A percentile compares a stretch with the other conserved stretches of the same genome.
phyloP scores from a whole-genome alignment of 129 eudicot genomes.

The Artemisia argyi region DNA sequence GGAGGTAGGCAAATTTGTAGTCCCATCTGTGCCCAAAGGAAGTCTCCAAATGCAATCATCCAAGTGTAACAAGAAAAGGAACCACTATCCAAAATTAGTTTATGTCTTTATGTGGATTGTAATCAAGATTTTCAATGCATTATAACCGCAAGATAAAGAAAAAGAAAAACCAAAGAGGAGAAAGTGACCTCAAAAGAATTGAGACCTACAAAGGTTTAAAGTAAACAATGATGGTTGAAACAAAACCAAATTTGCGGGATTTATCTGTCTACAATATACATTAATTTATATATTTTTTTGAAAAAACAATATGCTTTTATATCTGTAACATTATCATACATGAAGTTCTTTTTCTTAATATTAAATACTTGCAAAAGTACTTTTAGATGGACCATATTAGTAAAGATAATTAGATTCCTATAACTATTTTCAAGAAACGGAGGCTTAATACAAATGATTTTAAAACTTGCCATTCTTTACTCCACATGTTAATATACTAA shows the following conservation, averaged over 20 bases:
- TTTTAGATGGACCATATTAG: too few relatives aligned
- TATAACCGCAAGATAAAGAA: slow-evolving; percentile 21
- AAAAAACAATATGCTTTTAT: background rate
- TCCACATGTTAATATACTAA: too few relatives aligned
- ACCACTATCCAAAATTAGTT: slow-evolving; percentile 24
- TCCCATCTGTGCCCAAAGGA: slow-evolving; percentile 15
- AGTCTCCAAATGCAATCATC: slow-evolving; percentile 39
- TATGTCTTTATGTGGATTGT: slow-evolving; percentile 35
- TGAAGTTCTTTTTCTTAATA: too few relatives aligned
- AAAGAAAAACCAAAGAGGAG: slow-evolving; percentile 18
- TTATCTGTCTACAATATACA: slow-evolving; percentile 4
- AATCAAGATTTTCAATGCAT: slow-evolving; percentile 30
- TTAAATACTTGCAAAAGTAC: too few relatives aligned
- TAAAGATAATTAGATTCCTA: background rate
- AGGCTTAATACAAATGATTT: background rate
- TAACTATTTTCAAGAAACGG: slow-evolving; percentile 2
- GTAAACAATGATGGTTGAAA: slow-evolving; percentile 65
- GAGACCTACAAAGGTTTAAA: slow-evolving; percentile 45
- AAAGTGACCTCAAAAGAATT: slow-evolving; percentile 72
- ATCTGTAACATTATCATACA: background rate
- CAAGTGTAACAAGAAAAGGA: slow-evolving; percentile 35
- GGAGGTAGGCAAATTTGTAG: background rate
- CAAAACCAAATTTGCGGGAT: slow-evolving; percentile 46
- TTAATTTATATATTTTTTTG: background rate
- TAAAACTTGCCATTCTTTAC: slow-evolving; percentile 3